Evolutionary conservation across 208 protist genomes (phyloP), one percentile per base, ranked within the genome.

Genomic region (Acanthamoeba healyi): DNA sequence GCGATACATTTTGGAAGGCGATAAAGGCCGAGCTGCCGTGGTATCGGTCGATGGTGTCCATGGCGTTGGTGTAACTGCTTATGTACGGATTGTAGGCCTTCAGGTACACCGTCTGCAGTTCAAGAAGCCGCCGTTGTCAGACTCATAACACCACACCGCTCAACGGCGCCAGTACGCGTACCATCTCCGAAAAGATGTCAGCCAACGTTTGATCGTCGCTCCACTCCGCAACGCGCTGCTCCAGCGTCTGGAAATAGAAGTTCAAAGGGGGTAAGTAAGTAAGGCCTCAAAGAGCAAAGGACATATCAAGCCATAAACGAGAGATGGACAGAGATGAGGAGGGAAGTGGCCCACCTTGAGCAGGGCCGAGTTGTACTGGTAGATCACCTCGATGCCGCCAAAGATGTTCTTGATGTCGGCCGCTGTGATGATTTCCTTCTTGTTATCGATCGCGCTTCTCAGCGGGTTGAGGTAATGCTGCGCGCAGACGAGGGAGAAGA

Each of bases 341-440:
- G 58, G 6, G 58, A 67, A 46, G 12, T 10, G 70, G 12, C 29
- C 29, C 42, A 79, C 70, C 12, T 9, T 5, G 36, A 79, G 38
- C 6, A 79, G 70, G 38, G 5, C 32, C 12, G 70, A 79, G 38
- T 79, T 79, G 38, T 46, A 79, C 38, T 79, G 70, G 38, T 79
- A 24, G 14, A 79, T 79, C 12, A 79, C 70, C 24, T 79, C 70
- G 26, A 79, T 44, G 38, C 70, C 70, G 38, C 70, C 36, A 44
- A 79, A 79, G 7, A 79, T 79, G 38, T 79, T 79, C 70, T 79
- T 79, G 70, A 79, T 79, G 26, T 79, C 70, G 36, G 70, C 70
- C 6, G 70, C n/a, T 12, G 70, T 42, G 70, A 79, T 7, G 29
- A 79, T 79, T 24, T 79, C 70, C 70, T 79, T 79, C 70, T 79